Conservation (phyloP, 2,329 filamentous ascomycete species). For the Penicillium hordei region DNA sequence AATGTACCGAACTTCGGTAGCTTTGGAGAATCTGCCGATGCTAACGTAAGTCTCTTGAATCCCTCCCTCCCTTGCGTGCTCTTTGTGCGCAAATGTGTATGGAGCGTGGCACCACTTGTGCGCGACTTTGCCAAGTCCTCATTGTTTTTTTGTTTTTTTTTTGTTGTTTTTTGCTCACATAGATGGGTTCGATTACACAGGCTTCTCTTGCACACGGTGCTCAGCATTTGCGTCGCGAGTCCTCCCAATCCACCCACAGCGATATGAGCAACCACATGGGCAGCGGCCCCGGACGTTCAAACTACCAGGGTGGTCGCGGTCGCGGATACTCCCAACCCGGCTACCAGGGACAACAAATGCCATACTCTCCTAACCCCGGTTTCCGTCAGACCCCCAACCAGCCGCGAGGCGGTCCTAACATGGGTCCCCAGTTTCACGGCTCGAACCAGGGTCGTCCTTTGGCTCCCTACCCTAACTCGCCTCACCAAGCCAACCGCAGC, state of each 20-base stretch:
- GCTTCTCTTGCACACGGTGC: slow-evolving; percentile 61
- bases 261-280: slow-evolving; percentile 60
- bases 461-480: slow-evolving; percentile 59
- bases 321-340: slow-evolving; percentile 56
- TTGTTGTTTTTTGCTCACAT: slow-evolving; percentile 42
- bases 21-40: slow-evolving; percentile 68
- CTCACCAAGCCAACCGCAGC: slow-evolving; percentile 63
- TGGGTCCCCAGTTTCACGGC: slow-evolving; percentile 53
- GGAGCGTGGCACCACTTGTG: slow-evolving; percentile 1
- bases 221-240: slow-evolving; percentile 82
- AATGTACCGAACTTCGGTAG: slow-evolving; percentile 79
- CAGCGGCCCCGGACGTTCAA: slow-evolving; percentile 55
- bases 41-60: slow-evolving; percentile 59
- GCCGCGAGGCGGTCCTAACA: slow-evolving; percentile 51
- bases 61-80: not conserved
- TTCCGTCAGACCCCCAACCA: slow-evolving; percentile 55
- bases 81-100: not conserved
- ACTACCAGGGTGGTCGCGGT: slow-evolving; percentile 57
- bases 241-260: slow-evolving; percentile 76
- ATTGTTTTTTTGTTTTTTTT: slow-evolving; percentile 3
- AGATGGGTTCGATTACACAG: slow-evolving; percentile 68
- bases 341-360: slow-evolving; percentile 52
- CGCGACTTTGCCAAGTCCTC: not conserved
- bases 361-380: slow-evolving; percentile 55
- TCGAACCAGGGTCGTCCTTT: slow-evolving; percentile 44